phyloP scores from a whole-genome alignment of 148 eudicot genomes.

The Camellia lanceoleosa region DNA sequence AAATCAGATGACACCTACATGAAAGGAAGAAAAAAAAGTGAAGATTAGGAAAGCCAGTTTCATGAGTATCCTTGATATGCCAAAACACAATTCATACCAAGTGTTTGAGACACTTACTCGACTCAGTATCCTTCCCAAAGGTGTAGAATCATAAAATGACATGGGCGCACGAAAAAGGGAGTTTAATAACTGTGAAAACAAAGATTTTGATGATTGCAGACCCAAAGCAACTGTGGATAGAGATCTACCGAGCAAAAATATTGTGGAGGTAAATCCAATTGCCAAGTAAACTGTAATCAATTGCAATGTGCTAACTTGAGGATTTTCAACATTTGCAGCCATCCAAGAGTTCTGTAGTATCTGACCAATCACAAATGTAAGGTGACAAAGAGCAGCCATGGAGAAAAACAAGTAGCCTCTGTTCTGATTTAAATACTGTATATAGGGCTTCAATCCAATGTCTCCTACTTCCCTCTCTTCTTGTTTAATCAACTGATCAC shows the following conservation, averaged over 20 bases:
- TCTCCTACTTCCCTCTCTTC: slow-evolving; percentile 83
- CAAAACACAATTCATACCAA: neutral
- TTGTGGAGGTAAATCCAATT: slow-evolving; percentile 46
- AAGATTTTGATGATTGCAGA: slow-evolving; percentile 61
- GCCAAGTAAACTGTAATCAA: slow-evolving; percentile 66
- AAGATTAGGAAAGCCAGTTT: neutral
- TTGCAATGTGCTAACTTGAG: slow-evolving; percentile 44
- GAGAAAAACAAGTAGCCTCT: slow-evolving; percentile 53
- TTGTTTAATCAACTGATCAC: slow-evolving; percentile 68
- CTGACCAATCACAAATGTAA: slow-evolving; percentile 47
- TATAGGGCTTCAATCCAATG: slow-evolving; percentile 69
- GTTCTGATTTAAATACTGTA: slow-evolving; percentile 59
- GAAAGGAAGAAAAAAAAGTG: neutral
- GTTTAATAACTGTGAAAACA: slow-evolving; percentile 56
- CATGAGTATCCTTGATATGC: neutral
- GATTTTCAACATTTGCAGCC: slow-evolving; percentile 80
- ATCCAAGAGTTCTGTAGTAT: slow-evolving; percentile 79
- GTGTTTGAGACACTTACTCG: slow-evolving; percentile 41
- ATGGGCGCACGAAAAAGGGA: slow-evolving; percentile 87
- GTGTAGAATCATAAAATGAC: slow-evolving; percentile 88
- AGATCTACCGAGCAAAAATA: slow-evolving; percentile 52
- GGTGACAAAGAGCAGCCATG: slow-evolving; percentile 42
- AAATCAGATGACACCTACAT: slow-evolving; percentile 72
- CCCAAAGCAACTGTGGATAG: slow-evolving; percentile 53
- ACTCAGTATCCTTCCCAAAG: slow-evolving; percentile 83